Base-by-base conservation (phyloP, 1,284 basidiomycete genomes). In the Fistulina hepatica region DNA sequence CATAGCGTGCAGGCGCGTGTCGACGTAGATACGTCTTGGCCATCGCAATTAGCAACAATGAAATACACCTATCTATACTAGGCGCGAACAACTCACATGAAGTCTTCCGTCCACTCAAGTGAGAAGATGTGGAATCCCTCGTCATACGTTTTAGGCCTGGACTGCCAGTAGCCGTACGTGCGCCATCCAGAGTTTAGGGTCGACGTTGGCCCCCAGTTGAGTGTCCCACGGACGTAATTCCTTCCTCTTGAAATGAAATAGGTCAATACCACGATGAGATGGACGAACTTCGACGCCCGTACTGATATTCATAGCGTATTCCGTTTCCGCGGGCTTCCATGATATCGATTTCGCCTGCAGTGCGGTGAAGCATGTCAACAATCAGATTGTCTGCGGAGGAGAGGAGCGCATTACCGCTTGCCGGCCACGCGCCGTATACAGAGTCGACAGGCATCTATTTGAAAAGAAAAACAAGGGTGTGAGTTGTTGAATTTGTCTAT, bases 21-120 rank as follows among this genome's bases (percentile, higher is more conserved):
- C 81, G 52, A 86, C 79, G 53, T 76, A 84, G 48, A 78, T 66
- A 36, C 76, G 72, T 37, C 70, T n/a, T n/a, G 71, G 36, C 41
- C 27, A 19, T 19, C 4, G 30, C 17, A 22, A 21, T 45, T 27
- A 48, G 37, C 13, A 35, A 24, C 27, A 31, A 36, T 31, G 40
- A 33, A 31, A 32, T 23, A 12, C 23, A 37, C 53, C 68, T 67
- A 40, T 66, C 61, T 49, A 68, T 21, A 22, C 24, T 19, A 21
- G 46, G 9, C 25, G 2, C 20, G 26, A 26, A 37, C 65, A 48
- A 71, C 67, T 46, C 63, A 73, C 64, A 91, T 60, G 60, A 76
- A 83, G 20, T 69, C 56, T 9, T 69, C 65, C 5, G 83, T 85
- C 86, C 86, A 90, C 52, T 90, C 83, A 28, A 91, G 54, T 7